Evolutionary conservation across 164 flowering plant species (phyloP).

Genomic region (Protea cynaroides): DNA sequence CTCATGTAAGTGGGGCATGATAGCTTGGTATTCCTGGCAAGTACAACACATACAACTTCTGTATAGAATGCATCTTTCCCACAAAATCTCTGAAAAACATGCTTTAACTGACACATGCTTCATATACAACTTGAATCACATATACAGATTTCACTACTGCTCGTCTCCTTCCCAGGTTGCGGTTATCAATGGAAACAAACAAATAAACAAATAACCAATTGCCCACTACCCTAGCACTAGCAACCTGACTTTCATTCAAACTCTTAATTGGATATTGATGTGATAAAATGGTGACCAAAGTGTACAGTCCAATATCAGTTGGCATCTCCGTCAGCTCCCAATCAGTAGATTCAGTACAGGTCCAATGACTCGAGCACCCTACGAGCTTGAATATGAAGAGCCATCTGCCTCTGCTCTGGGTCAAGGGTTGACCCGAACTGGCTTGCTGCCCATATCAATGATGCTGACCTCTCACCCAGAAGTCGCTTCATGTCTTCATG

Average conservation of each 20-base stretch:
- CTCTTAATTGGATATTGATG: no score
- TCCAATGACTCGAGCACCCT: slow-evolving; percentile 93
- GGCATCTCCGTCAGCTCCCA: slow-evolving; percentile 18
- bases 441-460: slow-evolving; percentile 97
- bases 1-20: neutral
- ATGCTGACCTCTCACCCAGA: slow-evolving; percentile 90
- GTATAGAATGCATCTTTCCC: neutral
- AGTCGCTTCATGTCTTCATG: slow-evolving; percentile 73
- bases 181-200: neutral
- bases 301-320: neutral
- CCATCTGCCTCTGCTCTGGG: slow-evolving; percentile 73
- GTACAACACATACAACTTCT: neutral
- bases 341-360: slow-evolving; percentile 47
- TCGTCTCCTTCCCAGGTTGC: no score
- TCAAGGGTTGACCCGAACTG: slow-evolving; percentile 93
- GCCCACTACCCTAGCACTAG: neutral
- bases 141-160: no score
- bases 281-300: no score
- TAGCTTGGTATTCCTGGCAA: neutral
- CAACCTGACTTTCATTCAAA: no score
- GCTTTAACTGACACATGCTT: no score
- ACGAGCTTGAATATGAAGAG: slow-evolving; percentile 82
- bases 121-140: no score
- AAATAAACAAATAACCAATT: neutral
- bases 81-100: neutral